Conservation (phyloP, 345 rosid genomes). For the Populus euphratica region DNA sequence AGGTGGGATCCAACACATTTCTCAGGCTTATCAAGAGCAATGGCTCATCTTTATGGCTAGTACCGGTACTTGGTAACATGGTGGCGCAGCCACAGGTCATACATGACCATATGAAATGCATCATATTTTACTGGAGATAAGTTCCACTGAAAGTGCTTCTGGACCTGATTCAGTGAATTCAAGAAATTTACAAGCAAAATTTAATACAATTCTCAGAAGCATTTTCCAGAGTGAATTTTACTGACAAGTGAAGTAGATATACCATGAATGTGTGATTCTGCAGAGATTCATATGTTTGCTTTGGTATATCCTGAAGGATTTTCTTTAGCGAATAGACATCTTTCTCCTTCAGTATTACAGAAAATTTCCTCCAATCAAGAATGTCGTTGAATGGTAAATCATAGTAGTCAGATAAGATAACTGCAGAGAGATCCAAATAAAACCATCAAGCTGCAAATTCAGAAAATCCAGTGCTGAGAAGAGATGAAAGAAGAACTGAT, state of each 20-base stretch:
- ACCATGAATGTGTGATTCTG: constrained; percentile 11
- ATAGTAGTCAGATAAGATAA: constrained; percentile 14
- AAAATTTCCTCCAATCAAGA: constrained; percentile 16
- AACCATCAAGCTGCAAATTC: no score
- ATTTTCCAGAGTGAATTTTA: no score
- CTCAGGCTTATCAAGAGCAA: no score
- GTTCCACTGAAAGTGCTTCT: neutral
- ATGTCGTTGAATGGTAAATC: constrained; percentile 23
- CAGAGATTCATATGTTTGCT: neutral
- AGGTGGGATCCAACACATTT: no score
- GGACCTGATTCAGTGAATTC: neutral
- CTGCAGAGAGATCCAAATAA: constrained; percentile 6
- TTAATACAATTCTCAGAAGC: no score
- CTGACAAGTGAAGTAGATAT: neutral
- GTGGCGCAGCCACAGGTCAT: no score
- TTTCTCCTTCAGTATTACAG: constrained; percentile 14
- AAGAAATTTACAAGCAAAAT: no score
- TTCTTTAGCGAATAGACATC: constrained; percentile 10
- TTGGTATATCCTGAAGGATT: constrained; percentile 12
- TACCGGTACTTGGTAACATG: no score
- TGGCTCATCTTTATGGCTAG: no score
- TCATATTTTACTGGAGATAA: neutral
- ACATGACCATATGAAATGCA: neutral
- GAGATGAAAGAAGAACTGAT: no score
- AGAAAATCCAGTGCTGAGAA: no score